Conservation (phyloP, 2,329 filamentous ascomycete species). For the Trichoderma sp. region DNA sequence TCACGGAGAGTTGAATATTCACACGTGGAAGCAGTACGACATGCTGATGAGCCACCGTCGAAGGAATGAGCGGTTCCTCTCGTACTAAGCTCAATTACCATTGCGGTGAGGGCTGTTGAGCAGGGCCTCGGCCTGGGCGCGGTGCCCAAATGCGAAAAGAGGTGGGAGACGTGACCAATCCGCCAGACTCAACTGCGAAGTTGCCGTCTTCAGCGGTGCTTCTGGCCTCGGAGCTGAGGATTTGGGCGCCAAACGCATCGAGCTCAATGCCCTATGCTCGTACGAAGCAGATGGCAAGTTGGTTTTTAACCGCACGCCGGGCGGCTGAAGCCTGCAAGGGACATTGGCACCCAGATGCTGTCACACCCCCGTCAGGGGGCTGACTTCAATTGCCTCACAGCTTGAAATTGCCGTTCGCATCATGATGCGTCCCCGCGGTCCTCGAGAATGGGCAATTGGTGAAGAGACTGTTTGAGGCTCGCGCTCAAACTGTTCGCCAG, state of each 20-base stretch:
- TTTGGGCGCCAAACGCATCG: slow-evolving; percentile 54
- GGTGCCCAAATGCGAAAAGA: too few species aligned
- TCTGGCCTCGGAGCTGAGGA: slow-evolving; percentile 46
- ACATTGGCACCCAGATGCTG: too few species aligned
- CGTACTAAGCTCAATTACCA: too few species aligned
- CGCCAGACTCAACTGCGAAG: slow-evolving; percentile 41
- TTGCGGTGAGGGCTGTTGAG: too few species aligned
- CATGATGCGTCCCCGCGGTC: slow-evolving; percentile 57
- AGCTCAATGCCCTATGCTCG: slow-evolving; percentile 57
- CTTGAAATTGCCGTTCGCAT: slow-evolving; percentile 51
- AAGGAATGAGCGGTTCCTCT: too few species aligned
- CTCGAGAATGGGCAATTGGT: slow-evolving; percentile 64
- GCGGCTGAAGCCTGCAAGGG: too few species aligned
- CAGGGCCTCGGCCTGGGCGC: too few species aligned
- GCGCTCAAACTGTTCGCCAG: slow-evolving; percentile 54
- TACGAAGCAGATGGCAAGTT: slow-evolving; percentile 52
- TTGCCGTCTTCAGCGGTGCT: slow-evolving; percentile 56
- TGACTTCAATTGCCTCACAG: slow-evolving; percentile 38
- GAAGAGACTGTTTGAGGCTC: slow-evolving; percentile 69
- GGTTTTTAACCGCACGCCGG: too few species aligned
- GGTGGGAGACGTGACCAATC: background rate
- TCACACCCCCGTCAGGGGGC: slow-evolving; percentile 51
- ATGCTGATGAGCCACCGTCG: slow-evolving; percentile 32
- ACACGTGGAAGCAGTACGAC: slow-evolving; percentile 36
- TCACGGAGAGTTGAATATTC: slow-evolving; percentile 31